Conservation (phyloP, 495 filamentous ascomycete species). For the Tirmania nivea region DNA sequence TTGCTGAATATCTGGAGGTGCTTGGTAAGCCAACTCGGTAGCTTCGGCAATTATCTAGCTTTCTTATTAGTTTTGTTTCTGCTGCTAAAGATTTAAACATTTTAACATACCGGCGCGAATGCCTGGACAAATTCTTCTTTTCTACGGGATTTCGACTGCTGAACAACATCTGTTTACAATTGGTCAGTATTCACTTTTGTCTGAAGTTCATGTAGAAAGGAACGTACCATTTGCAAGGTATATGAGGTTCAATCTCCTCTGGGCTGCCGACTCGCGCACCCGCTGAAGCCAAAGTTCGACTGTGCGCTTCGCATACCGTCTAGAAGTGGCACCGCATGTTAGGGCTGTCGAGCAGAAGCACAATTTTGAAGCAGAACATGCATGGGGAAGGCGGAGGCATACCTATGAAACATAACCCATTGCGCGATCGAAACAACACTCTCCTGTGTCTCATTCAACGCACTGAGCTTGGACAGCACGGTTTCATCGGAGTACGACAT, state of each 20-base stretch:
- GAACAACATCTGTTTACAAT: conserved; percentile 51
- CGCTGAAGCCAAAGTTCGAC: conserved; percentile 74
- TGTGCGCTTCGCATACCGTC: conserved; percentile 73
- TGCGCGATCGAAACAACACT: conserved; percentile 85
- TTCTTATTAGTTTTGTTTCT: not conserved
- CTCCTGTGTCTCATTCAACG: conserved; percentile 88
- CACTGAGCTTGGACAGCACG: conserved; percentile 78
- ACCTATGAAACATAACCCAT: conserved; percentile 99
- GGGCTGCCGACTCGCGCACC: conserved; percentile 59
- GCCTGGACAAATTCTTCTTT: conserved; percentile 84
- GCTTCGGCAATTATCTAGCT: conserved; percentile 62
- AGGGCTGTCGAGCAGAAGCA: too few species aligned
- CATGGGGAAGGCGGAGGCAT: conserved; percentile 18
- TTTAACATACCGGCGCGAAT: conserved; percentile 43
- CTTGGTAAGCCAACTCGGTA: conserved; percentile 59
- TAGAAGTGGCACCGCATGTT: conserved; percentile 17
- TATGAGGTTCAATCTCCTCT: conserved; percentile 73
- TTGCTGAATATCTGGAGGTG: conserved; percentile 58
- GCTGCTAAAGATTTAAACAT: not conserved
- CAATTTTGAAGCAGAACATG: not conserved
- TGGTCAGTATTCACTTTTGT: not conserved
- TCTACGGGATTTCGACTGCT: conserved; percentile 75
- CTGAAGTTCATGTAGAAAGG: not conserved
- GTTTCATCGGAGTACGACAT: conserved; percentile 95
- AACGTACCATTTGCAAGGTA: conserved; percentile 76